These are phyloP conservation scores for Marchantia polymorpha DNA, from an alignment of 225 moss, liverwort and hornwort species.

Conservation along the genomic window DNA sequence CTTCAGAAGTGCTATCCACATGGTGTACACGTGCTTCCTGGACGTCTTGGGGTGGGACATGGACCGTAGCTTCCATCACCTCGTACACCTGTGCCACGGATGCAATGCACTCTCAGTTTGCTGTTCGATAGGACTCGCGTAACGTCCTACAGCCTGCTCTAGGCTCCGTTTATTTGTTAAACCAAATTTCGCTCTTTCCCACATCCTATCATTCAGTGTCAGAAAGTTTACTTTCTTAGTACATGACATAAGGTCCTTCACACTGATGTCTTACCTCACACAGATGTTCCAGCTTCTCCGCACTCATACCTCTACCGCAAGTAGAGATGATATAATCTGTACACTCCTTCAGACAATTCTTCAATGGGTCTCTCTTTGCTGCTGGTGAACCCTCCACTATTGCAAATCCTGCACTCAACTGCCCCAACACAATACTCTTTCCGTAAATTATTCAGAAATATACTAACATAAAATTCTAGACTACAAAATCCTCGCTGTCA, in stretches of 20 bases:
- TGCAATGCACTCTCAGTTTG: background rate
- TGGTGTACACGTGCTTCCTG: constrained; percentile 24
- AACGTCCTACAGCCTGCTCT: background rate
- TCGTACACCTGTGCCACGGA: constrained; percentile 65
- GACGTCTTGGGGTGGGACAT: constrained; percentile 51
- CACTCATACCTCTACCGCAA: constrained; percentile 69
- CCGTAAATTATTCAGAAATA: background rate
- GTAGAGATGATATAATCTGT: constrained; percentile 70
- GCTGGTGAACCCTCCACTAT: constrained; percentile 71
- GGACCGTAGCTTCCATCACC: constrained; percentile 68
- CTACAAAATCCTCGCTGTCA: background rate
- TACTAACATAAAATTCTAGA: background rate
- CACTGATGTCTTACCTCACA: constrained; percentile 55
- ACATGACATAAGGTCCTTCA: too few species aligned
- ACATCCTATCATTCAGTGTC: background rate
- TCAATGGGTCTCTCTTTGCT: constrained; percentile 62
- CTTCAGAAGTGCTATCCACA: background rate
- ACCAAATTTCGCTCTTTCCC: background rate
- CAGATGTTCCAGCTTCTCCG: constrained; percentile 69
- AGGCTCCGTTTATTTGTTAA: background rate
- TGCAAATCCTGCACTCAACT: constrained; percentile 93
- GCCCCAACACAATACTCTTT: constrained; percentile 17
- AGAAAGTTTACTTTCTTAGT: background rate
- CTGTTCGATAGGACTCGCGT: background rate
- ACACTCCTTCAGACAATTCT: constrained; percentile 67